Conservation (phyloP, 768 basidiomycete species). For the Exsudoporus frostii region DNA sequence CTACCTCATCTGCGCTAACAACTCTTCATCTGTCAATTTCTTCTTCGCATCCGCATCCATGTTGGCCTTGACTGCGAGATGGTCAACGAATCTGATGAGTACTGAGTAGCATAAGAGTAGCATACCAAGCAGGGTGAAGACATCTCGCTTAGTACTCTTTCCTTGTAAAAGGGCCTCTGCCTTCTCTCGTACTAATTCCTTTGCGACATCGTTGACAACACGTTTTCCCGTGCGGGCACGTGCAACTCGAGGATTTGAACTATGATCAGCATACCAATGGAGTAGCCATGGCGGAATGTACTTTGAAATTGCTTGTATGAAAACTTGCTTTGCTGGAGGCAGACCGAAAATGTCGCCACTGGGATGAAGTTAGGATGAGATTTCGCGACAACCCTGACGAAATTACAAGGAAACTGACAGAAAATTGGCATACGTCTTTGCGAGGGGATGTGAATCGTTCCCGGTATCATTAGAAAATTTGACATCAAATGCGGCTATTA, state of each 20-base stretch:
- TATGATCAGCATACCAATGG: background rate
- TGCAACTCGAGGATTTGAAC: background rate
- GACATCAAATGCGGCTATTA: conserved; percentile 44
- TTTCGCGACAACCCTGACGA: background rate
- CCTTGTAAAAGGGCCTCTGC: conserved; percentile 10
- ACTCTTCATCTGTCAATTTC: conserved; percentile 15
- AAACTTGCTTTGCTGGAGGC: conserved; percentile 2
- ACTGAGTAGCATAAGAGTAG: background rate
- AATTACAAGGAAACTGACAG: background rate
- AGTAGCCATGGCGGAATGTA: conserved; percentile 1
- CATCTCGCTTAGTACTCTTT: conserved; percentile 13
- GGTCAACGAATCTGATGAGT: background rate
- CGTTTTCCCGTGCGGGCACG: conserved; percentile 3
- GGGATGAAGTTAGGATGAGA: background rate
- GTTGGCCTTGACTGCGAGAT: conserved; percentile 22
- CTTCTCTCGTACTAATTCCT: conserved; percentile 12
- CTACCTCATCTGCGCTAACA: conserved; percentile 15
- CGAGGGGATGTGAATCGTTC: conserved; percentile 1
- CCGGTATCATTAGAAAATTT: conserved; percentile 1
- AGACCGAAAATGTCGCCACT: conserved; percentile 14
- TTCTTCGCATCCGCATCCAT: conserved; percentile 22
- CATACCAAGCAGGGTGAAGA: conserved; percentile 38
- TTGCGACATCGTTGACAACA: background rate
- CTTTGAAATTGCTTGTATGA: conserved; percentile 5
- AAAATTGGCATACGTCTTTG: conserved; percentile 1